Conservation (phyloP, 192 early-diverging fungal species). For the Mortierella claussenii region DNA sequence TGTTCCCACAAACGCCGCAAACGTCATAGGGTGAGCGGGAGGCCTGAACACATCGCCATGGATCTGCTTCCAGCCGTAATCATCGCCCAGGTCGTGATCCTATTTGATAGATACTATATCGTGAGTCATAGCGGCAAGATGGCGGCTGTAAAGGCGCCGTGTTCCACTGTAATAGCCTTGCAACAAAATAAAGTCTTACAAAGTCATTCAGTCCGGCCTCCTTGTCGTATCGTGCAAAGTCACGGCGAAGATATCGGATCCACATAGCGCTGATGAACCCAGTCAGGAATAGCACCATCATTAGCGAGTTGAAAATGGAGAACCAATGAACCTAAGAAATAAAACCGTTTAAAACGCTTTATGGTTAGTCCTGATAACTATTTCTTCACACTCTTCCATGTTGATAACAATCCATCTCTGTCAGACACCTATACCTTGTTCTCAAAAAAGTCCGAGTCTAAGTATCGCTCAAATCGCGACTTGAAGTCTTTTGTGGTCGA, state of each 20-base stretch:
- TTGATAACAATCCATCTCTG: too few relatives aligned
- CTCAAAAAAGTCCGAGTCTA: slow-evolving; percentile 82
- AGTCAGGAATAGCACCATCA: slow-evolving; percentile 82
- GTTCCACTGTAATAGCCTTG: neutral
- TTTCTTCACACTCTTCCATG: too few relatives aligned
- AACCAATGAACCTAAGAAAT: slow-evolving; percentile 82
- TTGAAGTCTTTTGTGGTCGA: slow-evolving; percentile 64
- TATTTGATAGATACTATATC: slow-evolving; percentile 6
- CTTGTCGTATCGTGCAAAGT: slow-evolving; percentile 82
- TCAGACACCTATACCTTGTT: slow-evolving; percentile 80
- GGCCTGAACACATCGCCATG: slow-evolving; percentile 89
- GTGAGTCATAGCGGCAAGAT: too few relatives aligned
- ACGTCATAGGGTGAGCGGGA: slow-evolving; percentile 67
- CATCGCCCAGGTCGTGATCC: slow-evolving; percentile 81
- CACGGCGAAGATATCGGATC: slow-evolving; percentile 74
- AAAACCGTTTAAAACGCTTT: too few relatives aligned
- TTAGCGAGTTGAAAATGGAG: slow-evolving; percentile 82
- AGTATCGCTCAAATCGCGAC: slow-evolving; percentile 69
- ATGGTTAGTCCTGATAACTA: too few relatives aligned
- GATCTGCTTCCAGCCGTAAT: slow-evolving; percentile 91
- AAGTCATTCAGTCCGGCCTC: slow-evolving; percentile 74
- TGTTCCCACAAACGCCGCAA: slow-evolving; percentile 78
- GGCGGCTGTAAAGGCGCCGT: too few relatives aligned
- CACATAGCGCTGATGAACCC: slow-evolving; percentile 83
- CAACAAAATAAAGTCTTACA: too few relatives aligned